Evolutionary conservation across 2,329 filamentous ascomycete species (phyloP).

Genomic region (Fusarium guadeloupense): DNA sequence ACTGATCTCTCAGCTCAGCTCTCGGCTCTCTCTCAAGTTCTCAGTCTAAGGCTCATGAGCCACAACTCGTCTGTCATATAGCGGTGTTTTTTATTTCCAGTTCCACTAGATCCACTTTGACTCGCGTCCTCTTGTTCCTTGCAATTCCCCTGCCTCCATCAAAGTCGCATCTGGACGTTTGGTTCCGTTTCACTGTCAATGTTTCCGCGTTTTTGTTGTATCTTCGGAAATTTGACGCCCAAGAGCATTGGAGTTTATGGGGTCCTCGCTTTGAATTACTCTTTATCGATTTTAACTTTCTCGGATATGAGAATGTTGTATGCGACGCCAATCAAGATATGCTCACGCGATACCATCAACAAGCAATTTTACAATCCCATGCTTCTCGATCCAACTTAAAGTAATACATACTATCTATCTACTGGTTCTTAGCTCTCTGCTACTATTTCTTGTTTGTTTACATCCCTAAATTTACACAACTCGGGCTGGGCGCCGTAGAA

Average conservation of each 20-base stretch:
- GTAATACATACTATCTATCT: too few relatives aligned
- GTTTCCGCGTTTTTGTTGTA: conserved; percentile 4
- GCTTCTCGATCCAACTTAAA: too few relatives aligned
- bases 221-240: neutral
- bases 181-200: conserved; percentile 29
- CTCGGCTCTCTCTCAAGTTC: too few relatives aligned
- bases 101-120: conserved; percentile 30
- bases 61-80: conserved; percentile 17
- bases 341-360: neutral
- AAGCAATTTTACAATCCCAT: conserved; percentile 23
- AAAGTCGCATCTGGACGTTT: conserved; percentile 29
- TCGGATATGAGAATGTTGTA: too few relatives aligned
- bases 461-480: neutral
- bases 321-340: too few relatives aligned
- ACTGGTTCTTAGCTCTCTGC: too few relatives aligned
- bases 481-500: conserved; percentile 25
- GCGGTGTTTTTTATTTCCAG: conserved; percentile 30
- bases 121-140: conserved; percentile 40
- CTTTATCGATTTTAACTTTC: too few relatives aligned
- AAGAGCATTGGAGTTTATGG: neutral
- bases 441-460: too few relatives aligned
- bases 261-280: too few relatives aligned
- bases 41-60: conserved; percentile 13
- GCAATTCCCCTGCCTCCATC: conserved; percentile 32
- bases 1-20: conserved; percentile 5